Base-by-base conservation (phyloP, 441 rosid species). In the Viola pubescens region DNA sequence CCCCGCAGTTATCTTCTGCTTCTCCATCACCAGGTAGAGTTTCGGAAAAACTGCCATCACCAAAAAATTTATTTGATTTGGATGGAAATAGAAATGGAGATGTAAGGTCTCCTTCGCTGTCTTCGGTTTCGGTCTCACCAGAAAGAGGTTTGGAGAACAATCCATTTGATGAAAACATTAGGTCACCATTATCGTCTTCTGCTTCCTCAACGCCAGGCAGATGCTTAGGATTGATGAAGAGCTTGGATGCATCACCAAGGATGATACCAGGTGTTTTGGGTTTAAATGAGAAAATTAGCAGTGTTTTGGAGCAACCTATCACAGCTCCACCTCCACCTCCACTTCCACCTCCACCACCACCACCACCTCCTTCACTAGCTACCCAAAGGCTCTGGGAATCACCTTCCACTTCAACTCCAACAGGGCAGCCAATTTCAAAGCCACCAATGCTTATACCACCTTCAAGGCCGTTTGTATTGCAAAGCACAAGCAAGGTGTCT, bases 401-500 rank as follows among this genome's bases (percentile, higher is more conserved):
- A 13, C 78, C 77, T 37, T 71, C 54, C 56, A 74, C 75, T 9
- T 67, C 61, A 16, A 73, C 80, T 45, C 66, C 78, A 3, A 70
- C 66, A 45, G 62, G 60, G 41, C 81, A 75, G 69, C 63, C 67
- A 12, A 72, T 83, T 54, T 74, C 79, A 1, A 66, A 51, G 61
- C 94, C 89, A 0, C 97, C 97, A 0, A 63, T 68, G 37, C 87
- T 87, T 49, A 60, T 76, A 10, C 91, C 87, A 4, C 97, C 95
- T 58, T 85, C 95, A 10, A 79, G 82, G 79, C 97, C 97, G 54
- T 89, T 94, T 66, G 71, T 89, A 73, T 64, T 77, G 59, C 88
- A 81, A 73, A 78, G 72, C 66, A 8, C 75, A 45, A 52, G 75
- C 37, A 66, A 53, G 38, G 59, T 80, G 59, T 69, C 90, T 38